Evolutionary conservation across 306 rosid species (phyloP), one percentile per base, ranked within the genome.

Genomic region (Vigna unguiculata): DNA sequence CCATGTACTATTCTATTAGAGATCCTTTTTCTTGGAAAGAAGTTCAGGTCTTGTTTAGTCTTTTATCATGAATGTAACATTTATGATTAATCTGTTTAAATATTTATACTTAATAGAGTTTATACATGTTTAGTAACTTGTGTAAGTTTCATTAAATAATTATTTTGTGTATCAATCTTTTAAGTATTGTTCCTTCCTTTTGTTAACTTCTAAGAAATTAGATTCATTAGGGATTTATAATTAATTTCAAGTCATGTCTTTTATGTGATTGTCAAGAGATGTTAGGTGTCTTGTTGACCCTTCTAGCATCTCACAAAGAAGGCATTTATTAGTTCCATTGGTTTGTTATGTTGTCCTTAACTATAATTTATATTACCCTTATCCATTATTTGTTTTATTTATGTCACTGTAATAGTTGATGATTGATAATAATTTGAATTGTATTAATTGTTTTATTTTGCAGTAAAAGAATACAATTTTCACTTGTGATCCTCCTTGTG

Each of bases 401-500:
- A 22, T 78, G 64, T 36, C 40, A 28, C 5, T 32, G 36, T 32
- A 32, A 5, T 32, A 32, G 5, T 32, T 32, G 4, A 32, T 32
- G 5, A 32, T 32, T 32, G 30, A 28, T 28, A 28, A 28, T 75
- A 2, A 38, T 63, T 47, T 81, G n/a, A 65, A 38, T 17, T 73
- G 32, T 49, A 69, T 64, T 91, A 19, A 84, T 55, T 36, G 2
- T 58, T 79, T 25, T 77, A 3, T 14, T 17, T 54, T 73, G 75
- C 83, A 81, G 85, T 63, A 82, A 67, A 80, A 86, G 88, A 73
- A 85, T 92, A 70, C 98, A 95, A 84, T 81, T 89, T 64, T 87
- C 98, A 46, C 96, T 95, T 55, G 59, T 20, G 5, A 25, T 92
- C 76, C 97, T 95, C 59, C 96, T 95, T 80, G 14, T 90, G 30